Base-by-base conservation (phyloP, 192 early-diverging fungal genomes). In the Geosiphon pyriformis region DNA sequence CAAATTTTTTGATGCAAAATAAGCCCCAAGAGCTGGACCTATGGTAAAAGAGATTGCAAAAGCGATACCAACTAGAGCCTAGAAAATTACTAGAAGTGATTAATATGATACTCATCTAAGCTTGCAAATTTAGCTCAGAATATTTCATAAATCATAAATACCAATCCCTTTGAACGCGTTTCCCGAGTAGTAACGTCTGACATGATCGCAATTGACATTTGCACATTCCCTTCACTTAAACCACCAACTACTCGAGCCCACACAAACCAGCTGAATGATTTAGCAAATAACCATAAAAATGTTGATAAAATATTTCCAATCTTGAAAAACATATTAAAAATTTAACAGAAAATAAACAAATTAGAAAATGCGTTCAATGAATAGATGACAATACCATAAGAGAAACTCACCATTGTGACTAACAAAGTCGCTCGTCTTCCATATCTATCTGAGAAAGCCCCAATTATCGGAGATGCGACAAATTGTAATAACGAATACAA, bases 201-300 rank as follows among this genome's bases (percentile, higher is more conserved):
- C 46, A 99, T 94, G 71, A 96, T 94, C 0, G 96, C 94, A 37
- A 93, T 92, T 2, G 90, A 92, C 48, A 99, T 84, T 76, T 99
- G 96, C 17, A 99, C 93, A 68, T 99, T 99, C 48, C 96, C 96
- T 71, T 99, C 96, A 55, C 91, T 94, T 60, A 99, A 78, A 11
- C 96, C 96, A 3, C 90, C 96, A 47, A 99, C 82, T 46, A 96
- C 75, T 10, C 96, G 78, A 4, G 94, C 89, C 4, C 86, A 68
- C 29, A 99, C 82, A 72, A 99, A 99, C 30, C 80, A 70, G 46
- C 83, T 79, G 67, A 99, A 99, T 15, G 90, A 83, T 37, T 79
- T 72, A 0, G 92, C 85, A 68, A 94, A 92, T 32, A 93, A 78
- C 96, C 96, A 99, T n/a, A 97, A 68, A 12, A 87, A 69, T 59